Conservation (phyloP, 768 basidiomycete species). For the Tulasnella sp. region DNA sequence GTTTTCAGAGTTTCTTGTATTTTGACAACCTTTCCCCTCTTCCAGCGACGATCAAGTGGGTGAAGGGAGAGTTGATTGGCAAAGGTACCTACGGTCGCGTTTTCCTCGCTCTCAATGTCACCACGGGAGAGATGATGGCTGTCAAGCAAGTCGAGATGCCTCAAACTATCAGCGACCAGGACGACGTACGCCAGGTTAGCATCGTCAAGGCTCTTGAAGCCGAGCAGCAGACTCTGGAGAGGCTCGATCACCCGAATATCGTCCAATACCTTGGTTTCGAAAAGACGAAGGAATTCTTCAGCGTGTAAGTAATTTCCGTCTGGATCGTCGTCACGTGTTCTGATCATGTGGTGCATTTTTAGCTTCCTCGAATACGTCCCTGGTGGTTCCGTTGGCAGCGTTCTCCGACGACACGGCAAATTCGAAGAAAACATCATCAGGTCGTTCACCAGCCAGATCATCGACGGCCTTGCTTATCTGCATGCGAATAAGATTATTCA, state of each 20-base stretch:
- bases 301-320: conserved; percentile 68
- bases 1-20: conserved; percentile 33
- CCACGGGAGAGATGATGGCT: conserved; percentile 98
- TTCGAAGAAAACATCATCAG: conserved; percentile 92
- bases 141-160: conserved; percentile 99
- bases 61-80: conserved; percentile 95
- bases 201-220: conserved; percentile 91
- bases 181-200: conserved; percentile 77
- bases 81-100: conserved; percentile 97
- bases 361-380: conserved; percentile 99
- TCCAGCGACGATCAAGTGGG: conserved; percentile 94
- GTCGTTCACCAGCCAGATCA: conserved; percentile 89
- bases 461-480: conserved; percentile 89
- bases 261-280: conserved; percentile 97
- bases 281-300: conserved; percentile 82
- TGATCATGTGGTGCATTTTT: conserved; percentile 38
- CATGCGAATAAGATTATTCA: conserved; percentile 92
- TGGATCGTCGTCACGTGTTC: conserved; percentile 5
- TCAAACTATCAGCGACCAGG: conserved; percentile 86
- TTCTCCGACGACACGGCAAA: conserved; percentile 87
- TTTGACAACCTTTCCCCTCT: conserved; percentile 33
- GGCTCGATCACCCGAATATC: conserved; percentile 95
- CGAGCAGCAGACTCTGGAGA: conserved; percentile 95
- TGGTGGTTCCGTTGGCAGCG: conserved; percentile 91
- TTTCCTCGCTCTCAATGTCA: conserved; percentile 93